Conservation (phyloP, 176 grass and related monocot genomes). For the Oryza meyeriana region DNA sequence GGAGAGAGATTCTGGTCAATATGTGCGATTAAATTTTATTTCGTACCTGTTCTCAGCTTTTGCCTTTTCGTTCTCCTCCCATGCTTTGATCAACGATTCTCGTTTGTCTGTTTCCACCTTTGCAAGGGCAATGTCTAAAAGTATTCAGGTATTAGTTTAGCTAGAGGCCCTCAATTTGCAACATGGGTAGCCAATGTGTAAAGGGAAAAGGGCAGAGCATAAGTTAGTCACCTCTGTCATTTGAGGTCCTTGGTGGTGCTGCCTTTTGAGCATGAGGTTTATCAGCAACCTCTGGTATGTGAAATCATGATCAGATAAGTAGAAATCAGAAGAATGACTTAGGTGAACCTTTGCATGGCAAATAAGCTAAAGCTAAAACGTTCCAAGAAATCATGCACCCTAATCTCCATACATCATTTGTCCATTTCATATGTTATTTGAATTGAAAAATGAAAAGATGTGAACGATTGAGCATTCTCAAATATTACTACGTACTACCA, state of each 20-base stretch:
- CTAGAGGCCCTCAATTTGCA: neutral
- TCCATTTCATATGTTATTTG: neutral
- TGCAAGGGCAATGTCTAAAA: conserved; percentile 57
- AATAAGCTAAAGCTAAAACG: neutral
- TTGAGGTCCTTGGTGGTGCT: conserved; percentile 30
- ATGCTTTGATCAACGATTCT: conserved; percentile 77
- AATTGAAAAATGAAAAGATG: neutral
- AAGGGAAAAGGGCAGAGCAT: neutral
- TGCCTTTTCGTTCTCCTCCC: conserved; percentile 79
- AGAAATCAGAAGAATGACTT: neutral
- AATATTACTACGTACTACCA: neutral
- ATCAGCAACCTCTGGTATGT: conserved; percentile 34
- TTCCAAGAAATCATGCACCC: neutral
- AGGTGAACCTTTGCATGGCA: neutral
- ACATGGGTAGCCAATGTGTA: neutral
- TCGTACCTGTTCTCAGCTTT: conserved; percentile 85
- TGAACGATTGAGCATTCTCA: neutral
- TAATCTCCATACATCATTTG: neutral
- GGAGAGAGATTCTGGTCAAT: neutral
- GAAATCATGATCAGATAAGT: neutral
- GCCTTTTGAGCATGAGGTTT: conserved; percentile 30
- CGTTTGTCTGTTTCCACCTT: conserved; percentile 69
- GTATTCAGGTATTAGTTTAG: conserved; percentile 12
- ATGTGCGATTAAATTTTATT: neutral
- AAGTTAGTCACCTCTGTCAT: conserved; percentile 50